Evolutionary conservation across 2,329 filamentous ascomycete genomes (phyloP).

Genomic region (Claviceps maximensis): DNA sequence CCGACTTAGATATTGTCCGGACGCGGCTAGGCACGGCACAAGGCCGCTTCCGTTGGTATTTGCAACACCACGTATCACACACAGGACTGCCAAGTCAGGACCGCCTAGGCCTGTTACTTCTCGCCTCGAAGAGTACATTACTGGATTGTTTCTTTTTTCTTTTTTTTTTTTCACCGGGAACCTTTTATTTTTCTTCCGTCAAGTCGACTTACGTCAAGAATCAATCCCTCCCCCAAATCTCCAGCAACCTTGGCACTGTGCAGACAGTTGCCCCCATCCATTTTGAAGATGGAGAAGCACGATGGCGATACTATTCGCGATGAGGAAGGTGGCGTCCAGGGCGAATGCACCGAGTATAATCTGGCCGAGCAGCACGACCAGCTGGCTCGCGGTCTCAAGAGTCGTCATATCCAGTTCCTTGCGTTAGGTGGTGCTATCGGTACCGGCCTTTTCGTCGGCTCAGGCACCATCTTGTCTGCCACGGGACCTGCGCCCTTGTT

Average conservation of each 20-base stretch:
- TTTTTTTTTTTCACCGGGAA: too few species aligned
- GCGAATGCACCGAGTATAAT: slow-evolving; percentile 18
- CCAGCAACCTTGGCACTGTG: neutral
- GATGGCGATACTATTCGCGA: slow-evolving; percentile 6
- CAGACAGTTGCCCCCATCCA: neutral
- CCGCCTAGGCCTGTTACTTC: neutral
- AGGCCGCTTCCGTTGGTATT: neutral
- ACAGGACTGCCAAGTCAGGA: neutral
- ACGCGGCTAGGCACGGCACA: neutral
- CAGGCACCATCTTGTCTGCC: slow-evolving; percentile 39
- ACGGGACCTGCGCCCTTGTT: slow-evolving; percentile 54
- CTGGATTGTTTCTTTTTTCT: too few species aligned
- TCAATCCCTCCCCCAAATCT: neutral
- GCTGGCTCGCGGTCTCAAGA: slow-evolving; percentile 43
- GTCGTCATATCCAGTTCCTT: slow-evolving; percentile 47
- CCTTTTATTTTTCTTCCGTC: too few species aligned
- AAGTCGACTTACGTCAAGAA: too few species aligned
- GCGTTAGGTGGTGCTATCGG: slow-evolving; percentile 46
- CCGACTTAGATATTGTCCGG: neutral
- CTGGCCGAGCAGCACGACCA: slow-evolving; percentile 28
- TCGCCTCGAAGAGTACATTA: neutral
- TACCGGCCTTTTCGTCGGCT: slow-evolving; percentile 51
- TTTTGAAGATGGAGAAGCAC: slow-evolving; percentile 10
- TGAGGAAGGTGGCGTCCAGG: slow-evolving; percentile 13
- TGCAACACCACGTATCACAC: neutral